Conservation (phyloP, 2,329 filamentous ascomycete genomes). For the Cladorrhinum sp. region DNA sequence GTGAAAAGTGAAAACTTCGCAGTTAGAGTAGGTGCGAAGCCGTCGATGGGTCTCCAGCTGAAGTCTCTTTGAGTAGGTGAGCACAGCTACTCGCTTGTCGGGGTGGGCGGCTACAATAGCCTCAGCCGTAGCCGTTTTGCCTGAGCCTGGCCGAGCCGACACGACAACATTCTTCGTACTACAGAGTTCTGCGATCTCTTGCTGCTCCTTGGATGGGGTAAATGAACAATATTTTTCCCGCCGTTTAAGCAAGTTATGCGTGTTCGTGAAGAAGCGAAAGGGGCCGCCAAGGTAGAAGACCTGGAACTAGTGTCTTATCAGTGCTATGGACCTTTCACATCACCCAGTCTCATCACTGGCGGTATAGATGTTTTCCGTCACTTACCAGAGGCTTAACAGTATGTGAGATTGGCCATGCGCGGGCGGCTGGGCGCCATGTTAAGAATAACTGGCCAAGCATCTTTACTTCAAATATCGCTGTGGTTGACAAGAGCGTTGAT, state of each 20-base stretch:
- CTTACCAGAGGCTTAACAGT: constrained; percentile 6
- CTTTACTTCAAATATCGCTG: too few species aligned
- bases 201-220: constrained; percentile 11
- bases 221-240: constrained; percentile 3
- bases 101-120: constrained; percentile 10
- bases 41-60: constrained; percentile 8
- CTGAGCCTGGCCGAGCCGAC: constrained; percentile 10
- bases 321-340: constrained; percentile 2
- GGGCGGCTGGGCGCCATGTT: too few species aligned
- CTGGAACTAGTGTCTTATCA: constrained; percentile 3
- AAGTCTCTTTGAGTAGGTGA: constrained; percentile 12
- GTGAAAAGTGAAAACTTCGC: constrained; percentile 8
- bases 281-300: neutral
- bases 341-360: neutral
- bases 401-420: constrained; percentile 7
- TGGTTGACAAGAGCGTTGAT: too few species aligned
- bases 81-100: constrained; percentile 8
- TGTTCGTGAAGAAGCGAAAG: constrained; percentile 5
- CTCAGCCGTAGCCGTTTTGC: constrained; percentile 10
- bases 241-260: constrained; percentile 5
- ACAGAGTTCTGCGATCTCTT: constrained; percentile 8
- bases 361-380: too few species aligned
- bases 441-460: too few species aligned
- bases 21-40: constrained; percentile 11
- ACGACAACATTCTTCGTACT: constrained; percentile 8